phyloP scores from a whole-genome alignment of 2,329 filamentous ascomycete species.

The Furcasterigmium furcatum region DNA sequence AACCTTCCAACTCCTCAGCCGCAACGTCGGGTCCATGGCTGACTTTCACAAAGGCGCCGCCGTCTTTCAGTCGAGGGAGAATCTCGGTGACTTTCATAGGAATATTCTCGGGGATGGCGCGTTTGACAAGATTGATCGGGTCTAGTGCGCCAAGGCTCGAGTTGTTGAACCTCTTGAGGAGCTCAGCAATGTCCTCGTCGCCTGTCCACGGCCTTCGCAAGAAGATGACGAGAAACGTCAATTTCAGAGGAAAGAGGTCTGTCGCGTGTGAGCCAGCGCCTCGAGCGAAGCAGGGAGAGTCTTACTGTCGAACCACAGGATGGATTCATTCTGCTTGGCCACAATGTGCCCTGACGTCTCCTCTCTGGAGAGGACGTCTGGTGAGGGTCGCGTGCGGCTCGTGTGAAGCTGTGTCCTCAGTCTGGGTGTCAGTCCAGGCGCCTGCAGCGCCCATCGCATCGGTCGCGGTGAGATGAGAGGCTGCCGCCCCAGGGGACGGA shows the following conservation, averaged over 20 bases:
- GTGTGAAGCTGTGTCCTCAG: not conserved
- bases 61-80: conserved; percentile 82
- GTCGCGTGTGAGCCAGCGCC: not conserved
- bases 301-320: conserved; percentile 88
- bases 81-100: conserved; percentile 75
- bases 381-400: not conserved
- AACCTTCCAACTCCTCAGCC: conserved; percentile 39
- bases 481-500: not conserved
- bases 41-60: conserved; percentile 91
- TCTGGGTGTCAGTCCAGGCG: not conserved
- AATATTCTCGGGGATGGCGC: conserved; percentile 59
- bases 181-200: conserved; percentile 44
- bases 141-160: conserved; percentile 47
- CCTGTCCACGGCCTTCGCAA: conserved; percentile 41
- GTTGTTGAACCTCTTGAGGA: conserved; percentile 50
- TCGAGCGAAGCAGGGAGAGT: conserved; percentile 1
- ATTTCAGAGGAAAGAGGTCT: conserved; percentile 82
- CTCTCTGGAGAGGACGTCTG: conserved; percentile 43
- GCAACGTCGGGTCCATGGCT: conserved; percentile 40
- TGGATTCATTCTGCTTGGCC: conserved; percentile 71
- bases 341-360: conserved; percentile 78
- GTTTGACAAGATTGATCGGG: conserved; percentile 51
- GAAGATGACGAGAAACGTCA: conserved; percentile 44
- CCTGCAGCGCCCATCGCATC: not conserved
- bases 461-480: not conserved